phyloP scores from a whole-genome alignment of 1,139 yeast genomes.

The Geotrichum aggregatum region DNA sequence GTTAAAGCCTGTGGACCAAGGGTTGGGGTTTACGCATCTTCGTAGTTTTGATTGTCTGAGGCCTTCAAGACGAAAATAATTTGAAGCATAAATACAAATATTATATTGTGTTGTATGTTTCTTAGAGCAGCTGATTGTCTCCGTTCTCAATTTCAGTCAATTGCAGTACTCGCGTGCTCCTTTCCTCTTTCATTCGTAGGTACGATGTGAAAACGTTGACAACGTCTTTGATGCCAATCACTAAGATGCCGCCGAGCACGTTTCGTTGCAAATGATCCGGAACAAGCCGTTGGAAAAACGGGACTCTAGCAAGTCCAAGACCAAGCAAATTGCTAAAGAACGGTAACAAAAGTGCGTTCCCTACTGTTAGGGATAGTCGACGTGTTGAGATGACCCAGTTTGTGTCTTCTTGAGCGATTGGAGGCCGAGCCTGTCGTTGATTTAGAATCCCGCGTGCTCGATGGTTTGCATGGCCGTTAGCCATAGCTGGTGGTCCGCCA shows the following conservation, averaged over 20 bases:
- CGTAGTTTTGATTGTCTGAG: neutral
- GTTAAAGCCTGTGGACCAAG: neutral
- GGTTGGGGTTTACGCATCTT: constrained; percentile 8
- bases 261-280: constrained; percentile 43
- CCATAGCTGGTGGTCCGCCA: neutral
- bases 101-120: neutral
- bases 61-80: neutral
- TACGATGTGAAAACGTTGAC: constrained; percentile 33
- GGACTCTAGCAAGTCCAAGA: constrained; percentile 25
- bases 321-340: constrained; percentile 28
- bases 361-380: constrained; percentile 26
- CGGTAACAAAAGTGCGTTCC: constrained; percentile 35
- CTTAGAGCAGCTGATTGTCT: neutral
- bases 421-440: neutral
- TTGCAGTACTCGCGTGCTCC: constrained; percentile 28
- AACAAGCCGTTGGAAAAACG: constrained; percentile 26
- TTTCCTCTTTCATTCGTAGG: constrained; percentile 29
- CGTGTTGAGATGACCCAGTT: constrained; percentile 32
- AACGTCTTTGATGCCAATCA: constrained; percentile 44
- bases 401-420: constrained; percentile 29
- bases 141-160: constrained; percentile 21
- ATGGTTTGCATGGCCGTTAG: constrained; percentile 11
- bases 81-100: neutral
- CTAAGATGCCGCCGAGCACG: constrained; percentile 43
- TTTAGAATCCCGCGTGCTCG: neutral